phyloP scores from a whole-genome alignment of 2,329 filamentous ascomycete species.

The Botrytis galanthina region DNA sequence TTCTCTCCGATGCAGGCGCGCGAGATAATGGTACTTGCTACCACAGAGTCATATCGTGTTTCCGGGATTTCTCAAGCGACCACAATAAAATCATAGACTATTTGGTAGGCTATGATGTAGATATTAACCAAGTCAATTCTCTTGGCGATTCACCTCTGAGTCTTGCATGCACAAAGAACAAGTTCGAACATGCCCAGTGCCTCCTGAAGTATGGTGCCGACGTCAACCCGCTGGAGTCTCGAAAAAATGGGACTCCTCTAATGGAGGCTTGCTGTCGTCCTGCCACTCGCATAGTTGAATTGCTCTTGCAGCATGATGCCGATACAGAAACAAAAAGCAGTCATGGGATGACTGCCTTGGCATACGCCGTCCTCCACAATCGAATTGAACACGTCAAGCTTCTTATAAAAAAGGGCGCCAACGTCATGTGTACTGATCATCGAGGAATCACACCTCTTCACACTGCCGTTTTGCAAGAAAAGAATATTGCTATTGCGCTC shows the following conservation, averaged over 20 bases:
- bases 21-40: too few species aligned
- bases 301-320: not conserved
- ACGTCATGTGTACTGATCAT: not conserved
- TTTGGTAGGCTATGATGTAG: too few species aligned
- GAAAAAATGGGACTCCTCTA: too few species aligned
- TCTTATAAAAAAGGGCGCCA: not conserved
- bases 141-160: fast-evolving
- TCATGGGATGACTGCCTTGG: not conserved
- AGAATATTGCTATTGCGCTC: not conserved
- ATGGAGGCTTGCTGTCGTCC: too few species aligned
- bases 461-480: fast-evolving
- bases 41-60: too few species aligned
- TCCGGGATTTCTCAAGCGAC: too few species aligned
- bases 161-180: too few species aligned
- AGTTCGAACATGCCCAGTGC: too few species aligned
- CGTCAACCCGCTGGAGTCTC: not conserved
- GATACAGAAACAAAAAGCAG: not conserved
- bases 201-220: not conserved
- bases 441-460: not conserved
- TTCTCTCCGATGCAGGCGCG: not conserved
- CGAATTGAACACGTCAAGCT: not conserved
- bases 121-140: too few species aligned
- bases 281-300: not conserved
- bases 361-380: fast-evolving
- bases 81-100: fast-evolving